Evolutionary conservation across 768 basidiomycete species (phyloP).

Genomic region (Gloeopeniophorella convolvens): DNA sequence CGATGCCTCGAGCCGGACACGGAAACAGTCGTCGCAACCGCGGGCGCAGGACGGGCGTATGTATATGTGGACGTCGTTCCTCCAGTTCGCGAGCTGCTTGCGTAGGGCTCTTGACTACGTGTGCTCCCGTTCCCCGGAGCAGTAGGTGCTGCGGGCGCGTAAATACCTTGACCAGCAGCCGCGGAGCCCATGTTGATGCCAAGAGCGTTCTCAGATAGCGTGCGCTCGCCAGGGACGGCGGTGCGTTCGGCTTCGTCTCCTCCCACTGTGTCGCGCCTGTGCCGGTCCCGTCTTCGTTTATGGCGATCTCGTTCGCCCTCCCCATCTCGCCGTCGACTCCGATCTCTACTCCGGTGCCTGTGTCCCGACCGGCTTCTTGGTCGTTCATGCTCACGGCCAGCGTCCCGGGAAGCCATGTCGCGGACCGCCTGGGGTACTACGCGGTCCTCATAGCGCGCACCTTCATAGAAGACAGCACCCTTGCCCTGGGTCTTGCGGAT

Average conservation of each 20-base stretch:
- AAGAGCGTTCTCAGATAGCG: slow-evolving; percentile 7
- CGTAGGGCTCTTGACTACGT: neutral
- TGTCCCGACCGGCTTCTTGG: slow-evolving; percentile 8
- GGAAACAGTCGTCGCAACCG: neutral
- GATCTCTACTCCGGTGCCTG: slow-evolving; percentile 12
- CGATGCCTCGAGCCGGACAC: slow-evolving; percentile 5
- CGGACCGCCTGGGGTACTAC: slow-evolving; percentile 8
- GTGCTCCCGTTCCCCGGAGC: neutral
- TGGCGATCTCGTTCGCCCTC: slow-evolving; percentile 4
- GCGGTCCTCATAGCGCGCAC: slow-evolving; percentile 13
- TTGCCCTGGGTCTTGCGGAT: slow-evolving; percentile 5
- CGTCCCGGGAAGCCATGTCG: slow-evolving; percentile 9
- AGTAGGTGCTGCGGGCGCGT: neutral
- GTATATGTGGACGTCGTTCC: neutral
- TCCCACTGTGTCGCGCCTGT: slow-evolving; percentile 6
- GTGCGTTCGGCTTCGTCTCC: neutral
- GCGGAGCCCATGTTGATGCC: slow-evolving; percentile 5
- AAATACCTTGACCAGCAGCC: slow-evolving; percentile 5
- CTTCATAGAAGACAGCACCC: slow-evolving; percentile 14
- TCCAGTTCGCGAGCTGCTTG: neutral
- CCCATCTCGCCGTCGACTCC: slow-evolving; percentile 10
- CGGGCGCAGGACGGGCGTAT: neutral
- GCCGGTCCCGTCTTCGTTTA: slow-evolving; percentile 8
- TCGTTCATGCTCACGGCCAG: neutral
- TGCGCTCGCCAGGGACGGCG: neutral